Conservation (phyloP, 495 filamentous ascomycete species). For the Parathielavia hyrcaniae region DNA sequence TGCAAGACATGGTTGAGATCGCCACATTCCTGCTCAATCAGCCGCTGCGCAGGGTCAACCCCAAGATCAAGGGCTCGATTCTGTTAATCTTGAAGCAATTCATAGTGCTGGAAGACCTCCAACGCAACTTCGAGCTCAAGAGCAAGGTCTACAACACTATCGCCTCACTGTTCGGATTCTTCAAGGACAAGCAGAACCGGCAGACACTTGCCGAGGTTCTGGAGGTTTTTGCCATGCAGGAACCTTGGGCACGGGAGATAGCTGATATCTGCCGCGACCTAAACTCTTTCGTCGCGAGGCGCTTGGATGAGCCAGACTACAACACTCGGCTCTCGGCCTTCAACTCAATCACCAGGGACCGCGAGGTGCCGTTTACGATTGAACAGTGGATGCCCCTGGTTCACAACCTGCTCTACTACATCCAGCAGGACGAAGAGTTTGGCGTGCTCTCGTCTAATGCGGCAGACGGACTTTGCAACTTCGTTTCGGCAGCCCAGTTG, state of each 20-base stretch:
- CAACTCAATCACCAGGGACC: conserved; percentile 57
- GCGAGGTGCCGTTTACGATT: conserved; percentile 50
- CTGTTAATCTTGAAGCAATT: conserved; percentile 64
- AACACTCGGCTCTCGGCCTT: conserved; percentile 74
- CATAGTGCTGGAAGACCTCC: conserved; percentile 65
- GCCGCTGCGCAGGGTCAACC: conserved; percentile 70
- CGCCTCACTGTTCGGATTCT: conserved; percentile 75
- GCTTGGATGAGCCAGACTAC: conserved; percentile 80
- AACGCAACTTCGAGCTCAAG: conserved; percentile 52
- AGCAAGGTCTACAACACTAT: conserved; percentile 55
- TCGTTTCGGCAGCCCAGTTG: conserved; percentile 53
- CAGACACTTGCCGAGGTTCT: conserved; percentile 66
- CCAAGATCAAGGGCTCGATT: conserved; percentile 74
- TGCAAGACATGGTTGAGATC: conserved; percentile 67
- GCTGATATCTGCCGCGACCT: conserved; percentile 69
- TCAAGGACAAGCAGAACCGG: conserved; percentile 71
- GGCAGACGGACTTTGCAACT: conserved; percentile 71
- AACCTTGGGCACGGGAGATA: conserved; percentile 54
- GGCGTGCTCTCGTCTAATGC: conserved; percentile 75
- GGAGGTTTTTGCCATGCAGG: conserved; percentile 56
- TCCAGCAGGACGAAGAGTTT: conserved; percentile 81
- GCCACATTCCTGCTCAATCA: conserved; percentile 76
- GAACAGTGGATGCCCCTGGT: conserved; percentile 86
- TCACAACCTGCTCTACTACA: conserved; percentile 82
- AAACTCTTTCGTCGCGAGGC: conserved; percentile 63